Evolutionary conservation across 352 stramenopile genomes (phyloP).

Genomic region (Peronosclerospora sorghi): DNA sequence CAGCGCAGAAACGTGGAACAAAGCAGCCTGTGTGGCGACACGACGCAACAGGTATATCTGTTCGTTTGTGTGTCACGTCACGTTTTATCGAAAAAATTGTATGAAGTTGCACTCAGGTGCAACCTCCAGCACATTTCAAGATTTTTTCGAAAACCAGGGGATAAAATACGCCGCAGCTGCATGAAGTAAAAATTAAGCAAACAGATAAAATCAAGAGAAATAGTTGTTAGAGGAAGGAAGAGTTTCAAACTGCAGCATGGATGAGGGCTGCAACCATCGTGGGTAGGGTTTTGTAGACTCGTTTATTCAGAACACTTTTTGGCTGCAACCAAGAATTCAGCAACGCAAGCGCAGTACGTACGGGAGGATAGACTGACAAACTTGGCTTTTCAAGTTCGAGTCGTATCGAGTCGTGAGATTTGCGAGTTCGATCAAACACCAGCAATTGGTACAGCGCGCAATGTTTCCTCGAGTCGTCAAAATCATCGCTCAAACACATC

Average conservation of each 20-base stretch:
- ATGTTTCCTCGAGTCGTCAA: too few relatives aligned
- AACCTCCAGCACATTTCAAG: conserved; percentile 11
- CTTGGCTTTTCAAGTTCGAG: background rate
- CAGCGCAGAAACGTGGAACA: conserved; percentile 30
- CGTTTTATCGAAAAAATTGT: conserved; percentile 15
- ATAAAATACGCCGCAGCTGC: background rate
- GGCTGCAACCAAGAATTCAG: conserved; percentile 14
- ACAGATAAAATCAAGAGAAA: background rate
- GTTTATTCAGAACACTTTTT: conserved; percentile 3
- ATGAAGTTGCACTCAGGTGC: conserved; percentile 18
- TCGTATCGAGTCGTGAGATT: background rate
- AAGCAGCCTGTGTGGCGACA: conserved; percentile 28
- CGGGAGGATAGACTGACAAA: background rate
- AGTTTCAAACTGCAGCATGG: background rate
- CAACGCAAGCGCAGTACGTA: background rate
- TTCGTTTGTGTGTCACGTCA: conserved; percentile 39
- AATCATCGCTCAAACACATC: background rate
- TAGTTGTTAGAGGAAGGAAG: background rate
- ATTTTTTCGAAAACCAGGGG: conserved; percentile 2
- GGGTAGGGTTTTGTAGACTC: conserved; percentile 14
- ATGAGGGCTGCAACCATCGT: conserved; percentile 12
- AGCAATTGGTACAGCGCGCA: too few relatives aligned
- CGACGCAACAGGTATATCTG: conserved; percentile 18
- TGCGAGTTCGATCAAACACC: too few relatives aligned
- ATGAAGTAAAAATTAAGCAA: background rate